A percentile compares a stretch with the other conserved stretches of the same genome.
phyloP scores from a whole-genome alignment of 306 rosid species.

The Quillaja saponaria region DNA sequence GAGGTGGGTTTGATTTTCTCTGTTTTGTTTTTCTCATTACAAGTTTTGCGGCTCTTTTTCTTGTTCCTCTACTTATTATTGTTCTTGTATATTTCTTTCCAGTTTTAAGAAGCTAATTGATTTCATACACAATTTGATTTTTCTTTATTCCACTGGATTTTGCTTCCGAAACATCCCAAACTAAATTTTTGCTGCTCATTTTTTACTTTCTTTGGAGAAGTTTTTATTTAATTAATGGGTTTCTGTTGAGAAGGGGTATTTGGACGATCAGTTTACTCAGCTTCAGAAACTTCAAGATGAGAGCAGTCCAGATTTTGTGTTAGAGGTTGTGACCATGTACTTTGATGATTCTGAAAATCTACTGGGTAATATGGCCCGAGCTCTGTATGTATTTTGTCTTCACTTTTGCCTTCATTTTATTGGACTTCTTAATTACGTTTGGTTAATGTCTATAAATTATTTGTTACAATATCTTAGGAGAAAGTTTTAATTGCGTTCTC shows the following conservation, averaged over 20 bases:
- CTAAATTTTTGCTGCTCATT: no score
- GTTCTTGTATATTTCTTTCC: neutral
- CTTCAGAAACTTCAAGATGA: slow-evolving; percentile 76
- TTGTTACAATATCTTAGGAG: neutral
- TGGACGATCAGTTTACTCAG: slow-evolving; percentile 78
- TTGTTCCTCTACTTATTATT: no score
- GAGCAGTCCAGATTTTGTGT: slow-evolving; percentile 67
- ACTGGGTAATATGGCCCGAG: slow-evolving; percentile 54
- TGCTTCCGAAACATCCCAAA: no score
- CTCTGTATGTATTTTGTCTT: slow-evolving; percentile 46
- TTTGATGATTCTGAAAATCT: slow-evolving; percentile 74
- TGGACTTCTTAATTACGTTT: no score
- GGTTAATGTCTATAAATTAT: no score
- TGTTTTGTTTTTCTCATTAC: no score
- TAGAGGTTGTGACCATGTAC: slow-evolving; percentile 72
- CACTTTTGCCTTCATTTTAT: neutral
- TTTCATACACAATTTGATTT: no score
- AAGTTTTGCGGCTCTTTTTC: no score
- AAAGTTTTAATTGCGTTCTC: slow-evolving; percentile 3
- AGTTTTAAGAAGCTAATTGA: neutral
- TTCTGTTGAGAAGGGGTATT: slow-evolving; percentile 48
- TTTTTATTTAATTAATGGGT: neutral
- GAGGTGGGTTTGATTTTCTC: slow-evolving; percentile 42
- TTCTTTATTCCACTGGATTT: no score
- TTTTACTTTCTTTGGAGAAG: neutral